These are phyloP conservation scores for Talinum fruticosum DNA, from an alignment of 148 eudicot species.

Conservation along the genomic window DNA sequence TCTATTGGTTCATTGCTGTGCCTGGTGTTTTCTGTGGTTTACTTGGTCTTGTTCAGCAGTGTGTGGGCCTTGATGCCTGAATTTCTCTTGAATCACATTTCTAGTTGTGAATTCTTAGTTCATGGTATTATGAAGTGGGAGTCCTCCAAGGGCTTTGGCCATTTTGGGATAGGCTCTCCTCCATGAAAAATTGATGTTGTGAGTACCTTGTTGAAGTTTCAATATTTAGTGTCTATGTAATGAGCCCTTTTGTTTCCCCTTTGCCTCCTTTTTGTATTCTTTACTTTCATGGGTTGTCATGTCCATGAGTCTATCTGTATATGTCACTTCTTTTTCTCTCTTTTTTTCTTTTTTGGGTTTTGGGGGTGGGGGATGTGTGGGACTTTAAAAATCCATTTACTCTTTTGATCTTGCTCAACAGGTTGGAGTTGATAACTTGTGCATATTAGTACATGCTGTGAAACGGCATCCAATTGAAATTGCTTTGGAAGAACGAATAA, in stretches of 20 bases:
- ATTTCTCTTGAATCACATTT: background rate
- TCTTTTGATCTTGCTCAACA: slow-evolving; percentile 27
- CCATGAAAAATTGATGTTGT: background rate
- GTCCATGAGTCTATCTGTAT: background rate
- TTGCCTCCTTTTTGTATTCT: background rate
- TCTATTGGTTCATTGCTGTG: too few relatives aligned
- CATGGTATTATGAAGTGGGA: background rate
- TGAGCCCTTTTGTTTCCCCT: background rate
- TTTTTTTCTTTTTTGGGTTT: background rate
- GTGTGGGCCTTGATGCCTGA: background rate
- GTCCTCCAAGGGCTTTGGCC: background rate
- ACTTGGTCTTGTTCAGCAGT: too few relatives aligned
- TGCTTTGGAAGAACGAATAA: slow-evolving; percentile 50
- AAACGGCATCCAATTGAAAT: slow-evolving; percentile 49
- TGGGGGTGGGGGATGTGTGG: background rate
- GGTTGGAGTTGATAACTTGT: slow-evolving; percentile 80
- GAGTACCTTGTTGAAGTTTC: background rate
- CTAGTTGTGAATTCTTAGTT: background rate
- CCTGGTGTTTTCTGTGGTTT: too few relatives aligned
- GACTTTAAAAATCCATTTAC: background rate
- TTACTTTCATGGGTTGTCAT: background rate
- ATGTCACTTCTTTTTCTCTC: background rate
- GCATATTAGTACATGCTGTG: slow-evolving; percentile 64
- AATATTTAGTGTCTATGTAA: background rate
- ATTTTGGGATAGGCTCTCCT: background rate